These are phyloP conservation scores for Leishmania mexicana DNA, from an alignment of 208 protist genomes.

Conservation along the genomic window DNA sequence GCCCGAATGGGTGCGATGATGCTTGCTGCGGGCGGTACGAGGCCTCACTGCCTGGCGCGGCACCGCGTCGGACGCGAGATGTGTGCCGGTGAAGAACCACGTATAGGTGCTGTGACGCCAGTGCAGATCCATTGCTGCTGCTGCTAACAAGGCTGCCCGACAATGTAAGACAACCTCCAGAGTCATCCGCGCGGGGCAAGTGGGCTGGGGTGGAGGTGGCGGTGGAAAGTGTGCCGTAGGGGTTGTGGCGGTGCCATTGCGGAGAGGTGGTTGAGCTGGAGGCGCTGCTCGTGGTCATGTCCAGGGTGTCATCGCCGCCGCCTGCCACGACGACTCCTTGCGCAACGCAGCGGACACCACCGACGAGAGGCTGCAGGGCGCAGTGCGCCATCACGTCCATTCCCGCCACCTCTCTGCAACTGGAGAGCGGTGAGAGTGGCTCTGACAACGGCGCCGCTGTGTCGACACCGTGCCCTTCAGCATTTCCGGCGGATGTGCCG, in stretches of 20 bases:
- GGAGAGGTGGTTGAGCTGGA: constrained; percentile 11
- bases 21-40: neutral
- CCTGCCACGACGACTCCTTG: neutral
- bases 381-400: neutral
- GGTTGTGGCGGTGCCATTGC: constrained; percentile 26
- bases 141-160: neutral
- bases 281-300: constrained; percentile 2
- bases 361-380: neutral
- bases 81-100: neutral
- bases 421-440: neutral
- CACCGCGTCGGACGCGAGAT: neutral
- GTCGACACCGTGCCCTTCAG: neutral
- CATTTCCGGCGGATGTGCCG: neutral
- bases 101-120: neutral
- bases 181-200: neutral
- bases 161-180: neutral
- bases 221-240: constrained; percentile 4
- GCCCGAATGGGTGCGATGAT: neutral
- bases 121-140: neutral
- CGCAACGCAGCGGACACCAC: neutral
- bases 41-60: neutral
- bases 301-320: neutral
- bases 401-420: neutral
- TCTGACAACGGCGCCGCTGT: neutral
- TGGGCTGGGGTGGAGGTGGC: neutral